These are phyloP conservation scores for Pseudonitzschia pungens DNA, from an alignment of 108 stramenopile species.

Conservation along the genomic window DNA sequence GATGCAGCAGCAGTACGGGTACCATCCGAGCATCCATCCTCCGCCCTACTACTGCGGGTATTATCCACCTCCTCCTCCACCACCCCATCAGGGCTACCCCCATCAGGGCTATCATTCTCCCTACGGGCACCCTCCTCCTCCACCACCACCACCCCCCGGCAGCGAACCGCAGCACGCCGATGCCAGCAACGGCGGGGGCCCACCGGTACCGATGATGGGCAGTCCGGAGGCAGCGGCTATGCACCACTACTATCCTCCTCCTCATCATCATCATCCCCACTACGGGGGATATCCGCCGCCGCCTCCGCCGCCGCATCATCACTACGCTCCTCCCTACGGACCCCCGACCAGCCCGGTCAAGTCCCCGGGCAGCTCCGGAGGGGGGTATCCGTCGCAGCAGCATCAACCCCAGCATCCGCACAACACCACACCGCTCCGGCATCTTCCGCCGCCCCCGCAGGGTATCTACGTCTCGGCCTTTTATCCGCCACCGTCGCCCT, in stretches of 20 bases:
- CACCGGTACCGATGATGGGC: not conserved
- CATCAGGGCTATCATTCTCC: not conserved
- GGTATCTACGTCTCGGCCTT: not conserved
- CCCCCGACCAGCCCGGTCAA: not conserved
- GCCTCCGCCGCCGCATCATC: not conserved
- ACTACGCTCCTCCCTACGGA: not conserved
- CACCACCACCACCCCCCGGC: not conserved
- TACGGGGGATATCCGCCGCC: not conserved
- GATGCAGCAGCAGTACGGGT: conserved; percentile 8
- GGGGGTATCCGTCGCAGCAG: conserved; percentile 2
- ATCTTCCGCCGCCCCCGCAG: not conserved
- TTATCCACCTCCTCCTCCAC: not conserved
- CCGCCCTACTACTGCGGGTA: conserved; percentile 10
- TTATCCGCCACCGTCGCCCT: not conserved
- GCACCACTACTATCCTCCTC: conserved; percentile 11
- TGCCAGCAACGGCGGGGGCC: not conserved
- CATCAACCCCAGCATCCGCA: too few relatives aligned
- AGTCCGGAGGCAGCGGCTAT: not conserved
- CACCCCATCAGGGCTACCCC: not conserved
- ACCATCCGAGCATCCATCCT: conserved; percentile 10
- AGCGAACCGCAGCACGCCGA: not conserved
- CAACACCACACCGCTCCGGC: not conserved
- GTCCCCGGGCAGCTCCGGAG: not conserved
- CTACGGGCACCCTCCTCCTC: conserved; percentile 3
- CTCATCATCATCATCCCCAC: conserved; percentile 4